Conservation (phyloP, 2,329 filamentous ascomycete genomes). For the Arthrobotrys iridis region DNA sequence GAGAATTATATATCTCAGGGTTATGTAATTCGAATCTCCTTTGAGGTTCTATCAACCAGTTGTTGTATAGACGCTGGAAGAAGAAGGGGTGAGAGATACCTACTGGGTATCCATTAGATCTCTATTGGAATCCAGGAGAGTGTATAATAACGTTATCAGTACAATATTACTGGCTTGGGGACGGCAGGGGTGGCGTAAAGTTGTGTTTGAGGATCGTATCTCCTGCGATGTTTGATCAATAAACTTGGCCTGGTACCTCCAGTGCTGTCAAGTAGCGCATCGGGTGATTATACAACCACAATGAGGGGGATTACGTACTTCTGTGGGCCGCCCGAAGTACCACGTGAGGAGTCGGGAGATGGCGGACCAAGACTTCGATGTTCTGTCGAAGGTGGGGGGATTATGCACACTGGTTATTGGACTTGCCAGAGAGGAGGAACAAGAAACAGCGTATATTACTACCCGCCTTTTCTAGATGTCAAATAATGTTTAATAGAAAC, state of each 20-base stretch:
- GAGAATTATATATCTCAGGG: not conserved
- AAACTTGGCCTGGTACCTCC: not conserved
- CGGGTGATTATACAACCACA: not conserved
- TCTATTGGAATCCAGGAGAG: not conserved
- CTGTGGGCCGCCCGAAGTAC: not conserved
- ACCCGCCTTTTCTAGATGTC: not conserved
- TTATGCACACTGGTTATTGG: not conserved
- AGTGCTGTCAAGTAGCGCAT: not conserved
- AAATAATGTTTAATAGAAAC: not conserved
- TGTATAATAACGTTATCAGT: constrained; percentile 47
- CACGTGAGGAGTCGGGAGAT: not conserved
- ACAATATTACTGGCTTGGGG: constrained; percentile 1
- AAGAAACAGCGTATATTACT: not conserved
- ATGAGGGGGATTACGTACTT: not conserved
- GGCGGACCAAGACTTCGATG: not conserved
- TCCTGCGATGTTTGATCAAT: constrained; percentile 24
- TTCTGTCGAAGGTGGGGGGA: not conserved
- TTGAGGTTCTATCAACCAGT: not conserved
- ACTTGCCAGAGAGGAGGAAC: not conserved
- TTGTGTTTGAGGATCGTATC: not conserved
- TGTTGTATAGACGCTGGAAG: not conserved
- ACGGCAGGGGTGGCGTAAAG: constrained; percentile 8
- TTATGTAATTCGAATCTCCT: not conserved
- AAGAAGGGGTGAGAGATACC: not conserved
- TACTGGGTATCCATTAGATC: not conserved